A percentile compares a stretch with the other conserved stretches of the same genome.
These are phyloP conservation scores for Przewalskia tangutica DNA, from an alignment of 257 asterid genomes.

Conservation along the genomic window DNA sequence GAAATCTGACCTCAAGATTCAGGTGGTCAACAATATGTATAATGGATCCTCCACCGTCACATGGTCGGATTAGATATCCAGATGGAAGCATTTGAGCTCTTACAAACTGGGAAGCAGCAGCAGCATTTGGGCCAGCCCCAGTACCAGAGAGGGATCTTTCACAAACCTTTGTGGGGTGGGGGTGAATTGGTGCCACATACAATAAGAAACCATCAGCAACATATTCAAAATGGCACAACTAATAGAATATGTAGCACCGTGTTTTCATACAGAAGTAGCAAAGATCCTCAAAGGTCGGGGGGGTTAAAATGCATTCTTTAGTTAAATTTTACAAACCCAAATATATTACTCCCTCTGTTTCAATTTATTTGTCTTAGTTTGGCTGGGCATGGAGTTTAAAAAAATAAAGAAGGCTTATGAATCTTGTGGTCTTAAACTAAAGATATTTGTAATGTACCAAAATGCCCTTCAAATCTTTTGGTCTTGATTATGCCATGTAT, in stretches of 20 bases:
- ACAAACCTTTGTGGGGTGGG: conserved; percentile 45
- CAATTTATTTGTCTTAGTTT: too few species aligned
- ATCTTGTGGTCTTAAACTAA: too few species aligned
- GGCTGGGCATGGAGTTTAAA: too few species aligned
- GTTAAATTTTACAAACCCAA: too few species aligned
- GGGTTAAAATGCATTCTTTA: too few species aligned
- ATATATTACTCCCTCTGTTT: too few species aligned
- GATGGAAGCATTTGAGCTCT: conserved; percentile 91
- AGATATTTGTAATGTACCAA: too few species aligned
- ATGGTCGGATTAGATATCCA: conserved; percentile 83
- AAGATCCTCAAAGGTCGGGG: too few species aligned
- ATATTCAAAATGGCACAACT: neutral
- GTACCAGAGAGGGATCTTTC: conserved; percentile 93
- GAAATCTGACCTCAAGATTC: conserved; percentile 53
- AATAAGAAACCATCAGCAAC: neutral
- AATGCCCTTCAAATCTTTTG: too few species aligned
- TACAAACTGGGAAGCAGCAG: conserved; percentile 75
- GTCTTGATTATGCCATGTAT: too few species aligned
- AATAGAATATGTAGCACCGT: neutral
- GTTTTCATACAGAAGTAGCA: too few species aligned
- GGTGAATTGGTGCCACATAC: neutral
- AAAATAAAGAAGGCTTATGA: too few species aligned
- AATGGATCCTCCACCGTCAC: conserved; percentile 97
- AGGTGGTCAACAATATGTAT: conserved; percentile 93
- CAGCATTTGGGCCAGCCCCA: conserved; percentile 71